Percentiles rank a stretch among this genome's conserved stretches.
phyloP scores from a whole-genome alignment of 129 eudicot species.

The Erigeron canadensis region DNA sequence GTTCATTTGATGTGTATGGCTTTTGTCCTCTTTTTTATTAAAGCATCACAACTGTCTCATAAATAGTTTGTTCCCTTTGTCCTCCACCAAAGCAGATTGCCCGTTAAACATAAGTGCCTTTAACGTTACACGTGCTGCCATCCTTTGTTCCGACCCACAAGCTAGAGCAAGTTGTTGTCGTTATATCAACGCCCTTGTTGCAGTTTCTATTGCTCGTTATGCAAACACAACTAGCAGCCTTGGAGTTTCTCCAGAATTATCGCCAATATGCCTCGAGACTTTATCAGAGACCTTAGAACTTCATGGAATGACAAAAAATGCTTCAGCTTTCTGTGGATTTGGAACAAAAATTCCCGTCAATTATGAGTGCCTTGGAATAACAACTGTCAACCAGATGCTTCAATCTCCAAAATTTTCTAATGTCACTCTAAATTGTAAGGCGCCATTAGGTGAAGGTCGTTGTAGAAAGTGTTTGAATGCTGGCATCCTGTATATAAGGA shows the following conservation, averaged over 20 bases:
- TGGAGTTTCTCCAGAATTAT: constrained; percentile 63
- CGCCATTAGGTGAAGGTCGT: constrained; percentile 47
- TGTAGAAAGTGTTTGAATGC: constrained; percentile 83
- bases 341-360: constrained; percentile 81
- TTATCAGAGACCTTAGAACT: constrained; percentile 67
- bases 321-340: constrained; percentile 72
- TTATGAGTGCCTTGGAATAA: constrained; percentile 85
- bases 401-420: constrained; percentile 70
- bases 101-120: constrained; percentile 76
- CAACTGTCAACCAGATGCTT: constrained; percentile 80
- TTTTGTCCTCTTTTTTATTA: background rate
- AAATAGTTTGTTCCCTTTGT: constrained; percentile 13
- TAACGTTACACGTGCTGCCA: constrained; percentile 64
- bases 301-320: constrained; percentile 69
- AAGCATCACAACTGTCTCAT: constrained; percentile 1
- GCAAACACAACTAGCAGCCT: constrained; percentile 74
- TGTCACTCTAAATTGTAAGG: constrained; percentile 56
- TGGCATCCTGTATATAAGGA: constrained; percentile 63
- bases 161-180: constrained; percentile 87
- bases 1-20: no score
- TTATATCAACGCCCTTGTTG: constrained; percentile 74
- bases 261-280: constrained; percentile 57
- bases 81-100: constrained; percentile 60
- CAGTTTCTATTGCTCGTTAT: constrained; percentile 73
- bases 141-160: constrained; percentile 64